Conservation (phyloP, 345 rosid species). For the Syzygium aromaticum region DNA sequence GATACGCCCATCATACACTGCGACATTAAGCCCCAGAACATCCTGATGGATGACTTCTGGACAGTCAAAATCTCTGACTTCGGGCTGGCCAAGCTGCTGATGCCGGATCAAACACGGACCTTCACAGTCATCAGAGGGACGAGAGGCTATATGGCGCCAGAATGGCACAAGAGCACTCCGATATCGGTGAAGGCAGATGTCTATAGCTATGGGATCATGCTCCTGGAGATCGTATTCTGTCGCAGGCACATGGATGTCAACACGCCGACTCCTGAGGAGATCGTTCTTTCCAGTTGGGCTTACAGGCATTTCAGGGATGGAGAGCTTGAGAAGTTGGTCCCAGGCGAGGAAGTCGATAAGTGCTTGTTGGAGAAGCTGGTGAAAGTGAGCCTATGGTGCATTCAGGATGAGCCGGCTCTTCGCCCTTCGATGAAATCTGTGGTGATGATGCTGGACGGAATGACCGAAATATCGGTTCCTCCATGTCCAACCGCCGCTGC, state of each 20-base stretch:
- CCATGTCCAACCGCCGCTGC: not conserved
- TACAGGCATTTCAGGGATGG: not conserved
- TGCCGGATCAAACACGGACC: not conserved
- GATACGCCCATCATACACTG: not conserved
- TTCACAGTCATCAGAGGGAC: not conserved
- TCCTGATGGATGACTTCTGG: not conserved
- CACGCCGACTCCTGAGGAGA: not conserved
- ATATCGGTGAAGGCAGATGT: not conserved
- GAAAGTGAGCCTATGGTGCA: not conserved
- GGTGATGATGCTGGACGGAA: not conserved
- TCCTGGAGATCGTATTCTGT: not conserved
- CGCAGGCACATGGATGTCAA: not conserved
- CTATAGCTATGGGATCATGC: not conserved
- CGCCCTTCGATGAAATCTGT: not conserved
- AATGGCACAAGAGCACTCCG: not conserved
- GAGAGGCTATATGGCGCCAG: not conserved
- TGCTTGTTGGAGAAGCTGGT: not conserved
- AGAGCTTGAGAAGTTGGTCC: not conserved
- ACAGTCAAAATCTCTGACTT: not conserved
- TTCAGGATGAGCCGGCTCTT: not conserved
- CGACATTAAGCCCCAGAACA: not conserved
- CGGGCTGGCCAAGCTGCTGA: not conserved
- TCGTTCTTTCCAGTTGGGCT: not conserved
- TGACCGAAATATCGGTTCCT: not conserved
- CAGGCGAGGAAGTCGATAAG: not conserved